phyloP scores from a whole-genome alignment of 805 yeast species.

The Monosporozyma siamensis region DNA sequence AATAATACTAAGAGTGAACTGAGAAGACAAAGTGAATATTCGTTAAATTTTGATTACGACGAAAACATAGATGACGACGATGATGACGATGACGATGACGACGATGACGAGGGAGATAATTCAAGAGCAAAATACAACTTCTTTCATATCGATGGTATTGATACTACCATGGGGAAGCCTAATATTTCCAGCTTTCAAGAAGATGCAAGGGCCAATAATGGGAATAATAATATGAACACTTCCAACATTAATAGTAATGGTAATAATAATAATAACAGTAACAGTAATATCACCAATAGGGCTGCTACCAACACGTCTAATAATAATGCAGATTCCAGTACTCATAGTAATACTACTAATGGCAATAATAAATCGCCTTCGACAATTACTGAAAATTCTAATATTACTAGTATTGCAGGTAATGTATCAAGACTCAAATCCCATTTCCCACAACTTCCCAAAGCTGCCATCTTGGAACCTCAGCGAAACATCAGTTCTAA shows the following conservation, averaged over 20 bases:
- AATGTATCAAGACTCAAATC: slow-evolving; percentile 14
- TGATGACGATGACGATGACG: slow-evolving; percentile 29
- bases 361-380: neutral
- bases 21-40: slow-evolving; percentile 11
- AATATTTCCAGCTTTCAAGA: neutral
- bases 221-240: neutral
- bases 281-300: neutral
- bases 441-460: slow-evolving; percentile 11
- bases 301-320: neutral
- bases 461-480: slow-evolving; percentile 5
- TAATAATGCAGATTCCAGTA: neutral
- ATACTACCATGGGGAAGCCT: neutral
- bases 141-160: slow-evolving; percentile 11
- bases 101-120: slow-evolving; percentile 18
- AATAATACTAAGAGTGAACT: too few species aligned
- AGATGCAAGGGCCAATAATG: neutral
- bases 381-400: neutral
- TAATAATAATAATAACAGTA: neutral
- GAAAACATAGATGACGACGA: slow-evolving; percentile 27
- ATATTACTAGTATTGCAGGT: slow-evolving; percentile 5
- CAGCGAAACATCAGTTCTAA: slow-evolving; percentile 7
- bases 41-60: slow-evolving; percentile 26
- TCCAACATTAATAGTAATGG: slow-evolving; percentile 1
- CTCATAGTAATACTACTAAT: neutral
- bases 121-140: slow-evolving; percentile 17